Conservation (phyloP, 2,329 filamentous ascomycete species). For the Periglandula ipomoeae region DNA sequence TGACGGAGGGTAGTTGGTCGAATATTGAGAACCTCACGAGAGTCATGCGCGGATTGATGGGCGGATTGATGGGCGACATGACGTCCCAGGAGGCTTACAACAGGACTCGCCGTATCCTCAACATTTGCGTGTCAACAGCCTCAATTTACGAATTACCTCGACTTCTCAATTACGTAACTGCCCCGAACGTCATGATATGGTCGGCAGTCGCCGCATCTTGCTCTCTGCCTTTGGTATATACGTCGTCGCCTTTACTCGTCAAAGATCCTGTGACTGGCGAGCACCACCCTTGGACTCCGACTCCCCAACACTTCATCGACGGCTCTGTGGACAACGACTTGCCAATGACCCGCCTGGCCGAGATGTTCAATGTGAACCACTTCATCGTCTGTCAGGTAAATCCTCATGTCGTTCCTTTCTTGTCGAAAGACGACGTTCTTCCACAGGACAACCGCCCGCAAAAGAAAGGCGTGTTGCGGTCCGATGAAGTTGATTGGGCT, state of each 20-base stretch:
- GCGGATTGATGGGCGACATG: conserved; percentile 69
- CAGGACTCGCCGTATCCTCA: conserved; percentile 81
- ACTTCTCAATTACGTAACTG: conserved; percentile 85
- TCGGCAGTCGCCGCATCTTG: conserved; percentile 94
- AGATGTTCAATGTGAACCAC: conserved; percentile 98
- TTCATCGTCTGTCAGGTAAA: conserved; percentile 98
- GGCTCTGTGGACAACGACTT: conserved; percentile 92
- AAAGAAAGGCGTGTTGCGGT: conserved; percentile 15
- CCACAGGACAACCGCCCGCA: conserved; percentile 23
- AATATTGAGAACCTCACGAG: conserved; percentile 73
- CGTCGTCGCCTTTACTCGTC: conserved; percentile 66
- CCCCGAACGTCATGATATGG: conserved; percentile 92
- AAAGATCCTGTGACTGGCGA: conserved; percentile 77
- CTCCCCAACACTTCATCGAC: conserved; percentile 81
- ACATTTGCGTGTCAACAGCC: conserved; percentile 86
- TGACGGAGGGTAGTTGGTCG: conserved; percentile 77
- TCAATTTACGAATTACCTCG: conserved; percentile 80
- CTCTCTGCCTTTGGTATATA: conserved; percentile 82
- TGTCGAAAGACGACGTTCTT: conserved; percentile 62
- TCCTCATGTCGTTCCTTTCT: conserved; percentile 82
- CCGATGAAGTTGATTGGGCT: conserved; percentile 48
- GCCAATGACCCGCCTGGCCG: conserved; percentile 78
- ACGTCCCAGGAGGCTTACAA: conserved; percentile 97
- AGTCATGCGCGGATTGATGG: conserved; percentile 73
- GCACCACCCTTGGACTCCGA: conserved; percentile 75